These are phyloP conservation scores for Penicillium nucicola DNA, from an alignment of 495 filamentous ascomycete genomes.

Conservation along the genomic window DNA sequence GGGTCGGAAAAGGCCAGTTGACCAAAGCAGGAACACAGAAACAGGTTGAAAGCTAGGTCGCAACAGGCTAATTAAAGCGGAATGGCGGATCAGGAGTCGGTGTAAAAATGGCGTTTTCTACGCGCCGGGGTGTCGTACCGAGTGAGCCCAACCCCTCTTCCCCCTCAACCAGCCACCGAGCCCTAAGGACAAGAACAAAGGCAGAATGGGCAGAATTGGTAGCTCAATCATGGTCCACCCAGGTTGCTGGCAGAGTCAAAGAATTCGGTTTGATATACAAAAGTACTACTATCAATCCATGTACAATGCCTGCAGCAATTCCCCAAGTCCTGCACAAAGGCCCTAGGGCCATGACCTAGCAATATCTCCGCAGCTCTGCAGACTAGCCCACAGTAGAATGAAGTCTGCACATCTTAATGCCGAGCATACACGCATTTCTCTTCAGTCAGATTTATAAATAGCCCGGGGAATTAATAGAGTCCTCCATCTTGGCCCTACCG, in stretches of 20 bases:
- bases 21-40: background rate
- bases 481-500: slow-evolving; percentile 1
- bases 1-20: background rate
- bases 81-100: background rate
- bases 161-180: slow-evolving; percentile 4
- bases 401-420: slow-evolving; percentile 24
- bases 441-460: slow-evolving; percentile 22
- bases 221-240: no score
- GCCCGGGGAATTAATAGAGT: slow-evolving; percentile 16
- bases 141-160: background rate
- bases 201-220: no score
- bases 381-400: slow-evolving; percentile 27
- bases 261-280: background rate
- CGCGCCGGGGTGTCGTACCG: slow-evolving; percentile 6
- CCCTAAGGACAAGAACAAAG: background rate
- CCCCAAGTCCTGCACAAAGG: slow-evolving; percentile 1
- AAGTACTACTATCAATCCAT: background rate
- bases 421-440: slow-evolving; percentile 6
- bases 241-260: background rate
- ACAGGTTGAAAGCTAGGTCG: no score
- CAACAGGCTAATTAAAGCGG: background rate
- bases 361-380: slow-evolving; percentile 20
- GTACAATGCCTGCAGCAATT: slow-evolving; percentile 1
- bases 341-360: background rate
- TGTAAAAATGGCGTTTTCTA: slow-evolving; percentile 12